These are phyloP conservation scores for Cucurbita argyrosperma DNA, from an alignment of 306 rosid genomes.

Conservation along the genomic window DNA sequence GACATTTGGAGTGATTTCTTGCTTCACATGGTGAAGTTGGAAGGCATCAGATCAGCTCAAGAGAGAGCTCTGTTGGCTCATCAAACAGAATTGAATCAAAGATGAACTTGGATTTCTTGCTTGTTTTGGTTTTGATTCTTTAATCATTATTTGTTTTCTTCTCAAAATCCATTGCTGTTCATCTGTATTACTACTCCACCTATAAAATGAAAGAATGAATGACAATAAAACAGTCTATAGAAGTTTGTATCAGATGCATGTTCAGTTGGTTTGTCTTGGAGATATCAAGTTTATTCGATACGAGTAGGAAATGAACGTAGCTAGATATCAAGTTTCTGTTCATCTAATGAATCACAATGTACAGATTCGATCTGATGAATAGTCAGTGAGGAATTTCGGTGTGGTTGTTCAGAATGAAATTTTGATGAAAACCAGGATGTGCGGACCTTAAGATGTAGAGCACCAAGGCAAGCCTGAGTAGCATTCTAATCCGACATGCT, in stretches of 20 bases:
- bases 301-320: background rate
- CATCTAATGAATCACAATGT: background rate
- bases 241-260: background rate
- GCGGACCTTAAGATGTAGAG: slow-evolving; percentile 65
- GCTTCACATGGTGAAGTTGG: slow-evolving; percentile 67
- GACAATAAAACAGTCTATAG: background rate
- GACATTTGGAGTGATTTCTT: slow-evolving; percentile 72
- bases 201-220: background rate
- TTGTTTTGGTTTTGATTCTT: background rate
- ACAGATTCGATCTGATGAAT: background rate
- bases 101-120: background rate
- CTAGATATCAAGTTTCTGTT: background rate
- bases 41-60: slow-evolving; percentile 46
- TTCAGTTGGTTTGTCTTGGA: background rate
- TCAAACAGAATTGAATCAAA: slow-evolving; percentile 9
- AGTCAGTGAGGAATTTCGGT: background rate
- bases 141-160: background rate
- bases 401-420: slow-evolving; percentile 40
- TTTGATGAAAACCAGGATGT: slow-evolving; percentile 69
- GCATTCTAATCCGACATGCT: slow-evolving; percentile 35
- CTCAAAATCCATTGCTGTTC: background rate
- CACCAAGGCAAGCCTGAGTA: slow-evolving; percentile 71
- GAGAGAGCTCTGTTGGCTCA: slow-evolving; percentile 29
- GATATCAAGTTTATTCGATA: background rate
- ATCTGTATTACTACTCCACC: background rate